Base-by-base conservation (phyloP, 2,329 filamentous ascomycete genomes). In the Apiospora koreana region DNA sequence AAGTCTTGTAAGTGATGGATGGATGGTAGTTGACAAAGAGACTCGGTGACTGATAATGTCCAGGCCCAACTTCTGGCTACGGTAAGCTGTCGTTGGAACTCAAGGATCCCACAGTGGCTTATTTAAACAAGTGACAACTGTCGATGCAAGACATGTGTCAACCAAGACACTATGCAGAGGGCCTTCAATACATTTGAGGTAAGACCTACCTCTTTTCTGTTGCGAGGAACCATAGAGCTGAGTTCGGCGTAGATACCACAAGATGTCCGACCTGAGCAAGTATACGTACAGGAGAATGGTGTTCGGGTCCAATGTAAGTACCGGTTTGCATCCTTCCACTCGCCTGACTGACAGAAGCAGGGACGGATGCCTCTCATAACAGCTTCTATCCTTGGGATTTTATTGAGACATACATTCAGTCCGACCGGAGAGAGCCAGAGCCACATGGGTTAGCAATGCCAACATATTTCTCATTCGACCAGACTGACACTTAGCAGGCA, bases 101-200 rank as follows among this genome's bases (percentile, higher is more conserved):
- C 38, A 43, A 54, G 45, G 67, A 12, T 41, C 42, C 23, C 3
- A 4, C 48, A 58, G 12, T 21, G n/a, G 65, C 75, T 78, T 66
- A 77, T 69, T 3, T 65, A 66, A 10, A 31, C 4, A 73, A 91
- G 92, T 72, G 92, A 94, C 75, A 92, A 93, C 76, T 95, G 93
- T 76, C 91, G 89, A 71, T 95, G 92, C 77, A 75, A 80, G 1
- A 79, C 83, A 71, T 94, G 93, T 77, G 85, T 92, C 31, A 91
- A 94, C 79, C 87, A 88, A 70, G 87, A 90, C 72, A 95, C 93
- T 5, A 89, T 86, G 79, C 93, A 95, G 79, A 84, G 91, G 35
- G 86, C 88, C 67, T 84, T 92, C 69, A 87, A 94, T 75, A 93
- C 90, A 0, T 93, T 93, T 75, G 84, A 86, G 70, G 89, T 69